Percentiles rank a stretch among this genome's conserved stretches.
Conservation (phyloP, 495 filamentous ascomycete species). For the Podospora didyma region DNA sequence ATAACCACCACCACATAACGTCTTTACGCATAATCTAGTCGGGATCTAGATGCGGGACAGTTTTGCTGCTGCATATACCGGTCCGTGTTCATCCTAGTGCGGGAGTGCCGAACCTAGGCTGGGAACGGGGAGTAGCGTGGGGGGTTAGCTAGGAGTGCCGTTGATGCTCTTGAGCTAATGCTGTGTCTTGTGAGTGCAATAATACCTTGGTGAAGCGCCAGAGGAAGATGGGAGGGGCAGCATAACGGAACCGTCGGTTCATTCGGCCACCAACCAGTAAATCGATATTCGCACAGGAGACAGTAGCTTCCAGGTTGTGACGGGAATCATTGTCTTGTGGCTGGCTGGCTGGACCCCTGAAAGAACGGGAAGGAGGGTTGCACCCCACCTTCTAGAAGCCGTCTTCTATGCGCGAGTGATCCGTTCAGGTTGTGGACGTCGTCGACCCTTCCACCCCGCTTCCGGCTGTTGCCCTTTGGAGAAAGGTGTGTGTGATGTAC, state of each 20-base stretch:
- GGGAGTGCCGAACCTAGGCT: background rate
- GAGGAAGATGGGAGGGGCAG: too few species aligned
- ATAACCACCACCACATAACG: background rate
- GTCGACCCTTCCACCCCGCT: too few species aligned
- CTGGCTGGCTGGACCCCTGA: background rate
- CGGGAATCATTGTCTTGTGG: too few species aligned
- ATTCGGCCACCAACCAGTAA: too few species aligned
- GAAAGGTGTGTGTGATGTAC: too few species aligned
- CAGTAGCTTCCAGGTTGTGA: too few species aligned
- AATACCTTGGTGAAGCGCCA: too few species aligned
- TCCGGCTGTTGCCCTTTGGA: too few species aligned
- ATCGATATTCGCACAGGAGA: too few species aligned
- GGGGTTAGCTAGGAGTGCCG: background rate
- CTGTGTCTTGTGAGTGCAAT: background rate
- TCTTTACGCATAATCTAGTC: background rate
- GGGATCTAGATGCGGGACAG: background rate
- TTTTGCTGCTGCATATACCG: background rate
- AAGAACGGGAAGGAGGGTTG: background rate
- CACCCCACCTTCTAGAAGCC: background rate
- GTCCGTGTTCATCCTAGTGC: background rate
- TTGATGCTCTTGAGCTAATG: background rate
- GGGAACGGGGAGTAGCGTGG: background rate
- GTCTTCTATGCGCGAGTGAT: background rate
- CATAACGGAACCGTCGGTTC: too few species aligned
- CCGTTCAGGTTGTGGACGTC: too few species aligned